Evolutionary conservation across 495 filamentous ascomycete genomes (phyloP).

Genomic region (Neurospora sp.): DNA sequence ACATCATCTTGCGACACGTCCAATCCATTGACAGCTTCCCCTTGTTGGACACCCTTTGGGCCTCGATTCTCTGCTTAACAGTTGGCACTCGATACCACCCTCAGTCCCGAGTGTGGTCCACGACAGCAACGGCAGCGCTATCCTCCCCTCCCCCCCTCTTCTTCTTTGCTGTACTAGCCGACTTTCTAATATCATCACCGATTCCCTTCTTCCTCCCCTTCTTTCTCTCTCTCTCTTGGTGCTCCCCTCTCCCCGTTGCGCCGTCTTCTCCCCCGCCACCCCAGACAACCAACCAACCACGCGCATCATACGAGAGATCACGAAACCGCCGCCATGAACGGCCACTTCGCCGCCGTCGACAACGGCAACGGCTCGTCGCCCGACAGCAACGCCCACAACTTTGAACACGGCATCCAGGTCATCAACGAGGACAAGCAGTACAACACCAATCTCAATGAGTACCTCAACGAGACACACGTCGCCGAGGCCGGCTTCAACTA

Average conservation of each 20-base stretch:
- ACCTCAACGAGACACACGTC: constrained; percentile 68
- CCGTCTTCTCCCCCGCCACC: not conserved
- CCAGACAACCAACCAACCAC: not conserved
- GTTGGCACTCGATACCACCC: not conserved
- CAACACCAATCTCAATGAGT: constrained; percentile 73
- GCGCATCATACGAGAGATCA: not conserved
- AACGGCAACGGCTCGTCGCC: constrained; percentile 27
- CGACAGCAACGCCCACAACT: constrained; percentile 50
- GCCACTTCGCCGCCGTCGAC: constrained; percentile 77
- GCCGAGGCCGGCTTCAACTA: constrained; percentile 92
- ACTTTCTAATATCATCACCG: constrained; percentile 1
- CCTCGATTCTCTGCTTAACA: not conserved
- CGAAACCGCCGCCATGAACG: constrained; percentile 50
- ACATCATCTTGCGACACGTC: not conserved
- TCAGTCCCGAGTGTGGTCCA: not conserved
- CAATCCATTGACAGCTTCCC: not conserved
- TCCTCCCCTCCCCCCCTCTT: not conserved
- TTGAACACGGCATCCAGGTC: constrained; percentile 91
- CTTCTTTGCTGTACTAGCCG: not conserved
- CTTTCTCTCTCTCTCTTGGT: not conserved
- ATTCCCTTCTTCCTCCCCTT: not conserved
- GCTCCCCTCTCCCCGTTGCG: not conserved
- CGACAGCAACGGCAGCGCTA: not conserved
- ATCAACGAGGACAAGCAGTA: constrained; percentile 93
- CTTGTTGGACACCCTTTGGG: not conserved